A percentile compares a stretch with the other conserved stretches of the same genome.
Evolutionary conservation across 164 flowering plant species (phyloP).

Genomic region (Sextonia rubra): DNA sequence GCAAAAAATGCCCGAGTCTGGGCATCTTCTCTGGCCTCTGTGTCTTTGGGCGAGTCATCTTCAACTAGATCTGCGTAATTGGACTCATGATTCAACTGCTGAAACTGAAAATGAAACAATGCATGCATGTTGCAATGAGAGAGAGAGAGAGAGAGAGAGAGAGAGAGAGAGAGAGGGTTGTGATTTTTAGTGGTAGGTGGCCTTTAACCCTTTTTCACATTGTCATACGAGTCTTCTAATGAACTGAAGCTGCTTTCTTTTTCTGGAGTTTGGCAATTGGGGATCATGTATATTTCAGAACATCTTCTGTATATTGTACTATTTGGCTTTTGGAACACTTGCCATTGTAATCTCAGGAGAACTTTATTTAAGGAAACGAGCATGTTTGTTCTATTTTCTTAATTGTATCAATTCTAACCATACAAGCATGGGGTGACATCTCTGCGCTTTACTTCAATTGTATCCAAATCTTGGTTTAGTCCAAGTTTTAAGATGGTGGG

Average conservation of each 20-base stretch:
- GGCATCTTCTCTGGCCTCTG: slow-evolving; percentile 91
- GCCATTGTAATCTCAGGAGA: background rate
- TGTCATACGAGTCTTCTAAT: slow-evolving; percentile 6
- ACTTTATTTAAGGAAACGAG: background rate
- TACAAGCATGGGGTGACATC: background rate
- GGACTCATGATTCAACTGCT: slow-evolving; percentile 4
- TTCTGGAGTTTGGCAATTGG: slow-evolving; percentile 15
- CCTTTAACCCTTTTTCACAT: slow-evolving; percentile 8
- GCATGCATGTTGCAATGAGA: background rate
- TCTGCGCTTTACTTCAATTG: too few relatives aligned
- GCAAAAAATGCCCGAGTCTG: slow-evolving; percentile 77
- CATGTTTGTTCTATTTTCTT: background rate
- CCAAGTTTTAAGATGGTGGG: too few relatives aligned
- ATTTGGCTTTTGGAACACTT: slow-evolving; percentile 1
- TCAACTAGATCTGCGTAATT: slow-evolving; percentile 29
- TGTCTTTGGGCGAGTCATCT: slow-evolving; percentile 70
- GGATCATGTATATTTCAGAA: slow-evolving; percentile 42
- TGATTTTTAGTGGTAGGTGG: slow-evolving; percentile 16
- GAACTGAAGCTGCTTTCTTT: slow-evolving; percentile 26
- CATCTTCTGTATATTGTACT: slow-evolving; percentile 29
- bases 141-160: slow-evolving; percentile 6
- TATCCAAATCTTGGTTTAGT: too few relatives aligned
- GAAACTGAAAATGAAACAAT: slow-evolving; percentile 6
- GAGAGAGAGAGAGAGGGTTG: background rate
- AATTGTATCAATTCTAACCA: background rate